Evolutionary conservation across 257 asterid species (phyloP).

Genomic region (Eucommia ulmoides): DNA sequence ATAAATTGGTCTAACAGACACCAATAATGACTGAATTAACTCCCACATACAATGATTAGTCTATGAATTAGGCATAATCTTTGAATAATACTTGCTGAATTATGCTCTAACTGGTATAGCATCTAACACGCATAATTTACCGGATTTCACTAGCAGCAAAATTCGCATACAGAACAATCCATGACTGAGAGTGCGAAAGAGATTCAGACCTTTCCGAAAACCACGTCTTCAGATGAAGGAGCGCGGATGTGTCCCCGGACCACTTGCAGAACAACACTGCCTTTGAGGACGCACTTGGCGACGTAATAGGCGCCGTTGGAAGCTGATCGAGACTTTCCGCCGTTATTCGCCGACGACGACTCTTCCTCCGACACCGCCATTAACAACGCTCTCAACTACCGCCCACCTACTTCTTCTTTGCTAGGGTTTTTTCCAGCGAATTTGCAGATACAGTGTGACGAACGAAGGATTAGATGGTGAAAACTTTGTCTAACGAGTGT

Average conservation of each 20-base stretch:
- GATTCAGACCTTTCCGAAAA: constrained; percentile 66
- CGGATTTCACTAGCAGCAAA: not conserved
- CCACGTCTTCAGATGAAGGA: constrained; percentile 55
- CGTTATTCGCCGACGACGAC: constrained; percentile 41
- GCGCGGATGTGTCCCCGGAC: constrained; percentile 82
- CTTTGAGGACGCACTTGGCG: constrained; percentile 76
- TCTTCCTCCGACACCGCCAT: constrained; percentile 58
- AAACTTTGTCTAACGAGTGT: too few relatives aligned
- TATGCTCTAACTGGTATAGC: not conserved
- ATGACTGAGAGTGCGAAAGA: not conserved
- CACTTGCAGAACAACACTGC: constrained; percentile 80
- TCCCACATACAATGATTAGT: not conserved
- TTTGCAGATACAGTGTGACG: too few relatives aligned
- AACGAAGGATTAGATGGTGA: too few relatives aligned
- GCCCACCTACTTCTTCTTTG: too few relatives aligned
- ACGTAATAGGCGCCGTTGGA: constrained; percentile 34
- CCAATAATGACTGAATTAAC: not conserved
- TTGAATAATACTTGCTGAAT: not conserved
- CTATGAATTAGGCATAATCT: not conserved
- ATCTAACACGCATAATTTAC: too few relatives aligned
- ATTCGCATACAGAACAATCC: not conserved
- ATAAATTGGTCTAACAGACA: too few relatives aligned
- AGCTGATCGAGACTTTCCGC: constrained; percentile 26
- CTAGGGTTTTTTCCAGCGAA: too few relatives aligned
- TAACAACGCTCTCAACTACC: too few relatives aligned